Conservation (phyloP, 805 yeast genomes). For the Saturnispora saitoi region DNA sequence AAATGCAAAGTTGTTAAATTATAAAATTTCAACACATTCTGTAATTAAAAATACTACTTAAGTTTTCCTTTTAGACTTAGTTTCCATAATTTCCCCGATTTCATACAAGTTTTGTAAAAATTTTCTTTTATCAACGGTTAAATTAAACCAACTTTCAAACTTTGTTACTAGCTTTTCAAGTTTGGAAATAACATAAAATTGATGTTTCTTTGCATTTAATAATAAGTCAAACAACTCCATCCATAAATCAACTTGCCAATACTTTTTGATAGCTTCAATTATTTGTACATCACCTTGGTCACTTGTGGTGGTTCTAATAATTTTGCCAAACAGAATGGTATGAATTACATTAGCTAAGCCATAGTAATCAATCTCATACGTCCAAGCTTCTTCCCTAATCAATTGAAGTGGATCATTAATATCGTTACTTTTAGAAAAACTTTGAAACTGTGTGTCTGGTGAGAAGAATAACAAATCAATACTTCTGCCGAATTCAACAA, state of each 20-base stretch:
- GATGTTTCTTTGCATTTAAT: constrained; percentile 43
- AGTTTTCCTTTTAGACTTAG: constrained; percentile 5
- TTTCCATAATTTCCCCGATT: constrained; percentile 8
- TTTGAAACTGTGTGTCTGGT: constrained; percentile 41
- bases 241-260: constrained; percentile 76
- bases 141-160: constrained; percentile 17
- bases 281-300: constrained; percentile 27
- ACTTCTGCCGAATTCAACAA: constrained; percentile 79
- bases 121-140: constrained; percentile 11
- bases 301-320: constrained; percentile 34
- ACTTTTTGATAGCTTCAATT: constrained; percentile 47
- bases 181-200: neutral
- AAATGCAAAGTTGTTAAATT: neutral
- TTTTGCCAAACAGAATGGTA: constrained; percentile 60
- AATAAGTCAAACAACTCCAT: constrained; percentile 49
- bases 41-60: neutral
- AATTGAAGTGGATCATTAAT: constrained; percentile 65
- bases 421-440: constrained; percentile 52
- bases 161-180: constrained; percentile 6
- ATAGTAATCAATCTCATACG: constrained; percentile 72
- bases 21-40: neutral
- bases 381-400: constrained; percentile 55
- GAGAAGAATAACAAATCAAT: constrained; percentile 58
- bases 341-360: constrained; percentile 75
- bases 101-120: constrained; percentile 9